Evolutionary conservation across 441 rosid species (phyloP).

Genomic region (Pelargonium cotyledonis): DNA sequence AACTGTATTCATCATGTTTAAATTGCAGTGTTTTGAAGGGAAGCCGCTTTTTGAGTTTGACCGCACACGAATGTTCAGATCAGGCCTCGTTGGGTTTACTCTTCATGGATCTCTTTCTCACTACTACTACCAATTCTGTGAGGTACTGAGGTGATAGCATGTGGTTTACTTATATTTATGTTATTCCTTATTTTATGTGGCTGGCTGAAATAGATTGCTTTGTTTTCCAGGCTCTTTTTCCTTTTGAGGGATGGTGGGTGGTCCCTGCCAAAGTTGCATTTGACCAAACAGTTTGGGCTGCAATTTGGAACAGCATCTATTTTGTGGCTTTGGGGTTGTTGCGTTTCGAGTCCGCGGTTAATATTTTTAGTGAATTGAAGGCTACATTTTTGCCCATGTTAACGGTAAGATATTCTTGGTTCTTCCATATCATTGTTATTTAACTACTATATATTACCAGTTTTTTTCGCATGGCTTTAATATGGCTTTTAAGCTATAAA

Average conservation of each 20-base stretch:
- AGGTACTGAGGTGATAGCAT: slow-evolving; percentile 37
- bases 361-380: slow-evolving; percentile 49
- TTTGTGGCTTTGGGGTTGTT: slow-evolving; percentile 54
- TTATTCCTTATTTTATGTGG: slow-evolving; percentile 8
- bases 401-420: slow-evolving; percentile 49
- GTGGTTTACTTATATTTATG: slow-evolving; percentile 14
- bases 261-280: slow-evolving; percentile 87
- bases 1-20: not conserved
- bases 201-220: slow-evolving; percentile 22
- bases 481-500: too few species aligned
- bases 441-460: not conserved
- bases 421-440: not conserved
- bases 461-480: too few species aligned
- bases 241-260: slow-evolving; percentile 87
- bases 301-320: slow-evolving; percentile 86
- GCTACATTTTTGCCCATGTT: slow-evolving; percentile 79
- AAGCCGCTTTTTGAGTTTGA: slow-evolving; percentile 79
- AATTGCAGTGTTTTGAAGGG: slow-evolving; percentile 79
- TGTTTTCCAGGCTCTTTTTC: slow-evolving; percentile 61
- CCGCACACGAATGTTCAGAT: slow-evolving; percentile 59
- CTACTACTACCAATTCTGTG: slow-evolving; percentile 83
- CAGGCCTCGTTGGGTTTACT: slow-evolving; percentile 87
- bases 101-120: slow-evolving; percentile 97
- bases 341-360: slow-evolving; percentile 63
- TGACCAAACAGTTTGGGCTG: slow-evolving; percentile 86